Conservation (phyloP, 2,329 filamentous ascomycete species). For the Curvularia verruculosa region DNA sequence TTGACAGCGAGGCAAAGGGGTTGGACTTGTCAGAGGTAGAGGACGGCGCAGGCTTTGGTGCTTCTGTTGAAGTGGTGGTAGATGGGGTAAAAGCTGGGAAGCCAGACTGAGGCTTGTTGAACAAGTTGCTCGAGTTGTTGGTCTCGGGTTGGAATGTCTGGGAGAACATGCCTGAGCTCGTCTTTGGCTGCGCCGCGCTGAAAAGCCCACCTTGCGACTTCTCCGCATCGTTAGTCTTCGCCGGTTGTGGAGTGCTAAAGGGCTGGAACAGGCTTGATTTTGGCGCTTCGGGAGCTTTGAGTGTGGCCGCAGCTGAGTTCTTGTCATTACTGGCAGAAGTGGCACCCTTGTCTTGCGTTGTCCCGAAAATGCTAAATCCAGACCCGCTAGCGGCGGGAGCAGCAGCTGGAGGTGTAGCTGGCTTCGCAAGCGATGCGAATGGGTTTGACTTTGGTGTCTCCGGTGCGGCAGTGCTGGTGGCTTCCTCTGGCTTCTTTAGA, state of each 20-base stretch:
- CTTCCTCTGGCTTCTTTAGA: slow-evolving; percentile 23
- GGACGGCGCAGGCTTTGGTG: slow-evolving; percentile 11
- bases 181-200: slow-evolving; percentile 29
- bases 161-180: slow-evolving; percentile 28
- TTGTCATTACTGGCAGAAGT: slow-evolving; percentile 12
- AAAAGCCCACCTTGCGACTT: slow-evolving; percentile 25
- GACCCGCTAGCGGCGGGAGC: slow-evolving; percentile 15
- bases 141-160: slow-evolving; percentile 25
- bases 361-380: slow-evolving; percentile 25
- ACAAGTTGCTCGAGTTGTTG: slow-evolving; percentile 14
- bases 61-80: slow-evolving; percentile 10
- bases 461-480: slow-evolving; percentile 12
- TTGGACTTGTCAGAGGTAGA: slow-evolving; percentile 21
- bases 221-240: slow-evolving; percentile 23
- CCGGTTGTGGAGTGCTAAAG: slow-evolving; percentile 33
- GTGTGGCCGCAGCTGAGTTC: slow-evolving; percentile 6
- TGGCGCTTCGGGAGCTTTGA: slow-evolving; percentile 21
- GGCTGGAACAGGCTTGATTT: slow-evolving; percentile 28
- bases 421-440: slow-evolving; percentile 27
- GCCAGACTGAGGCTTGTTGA: slow-evolving; percentile 20
- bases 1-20: slow-evolving; percentile 22
- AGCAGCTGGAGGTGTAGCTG: slow-evolving; percentile 15
- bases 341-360: slow-evolving; percentile 19
- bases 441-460: slow-evolving; percentile 29
- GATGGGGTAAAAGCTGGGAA: slow-evolving; percentile 17